Evolutionary conservation across 805 yeast genomes (phyloP), one percentile per base, ranked within the genome.

Genomic region (Suhomyces sp.): DNA sequence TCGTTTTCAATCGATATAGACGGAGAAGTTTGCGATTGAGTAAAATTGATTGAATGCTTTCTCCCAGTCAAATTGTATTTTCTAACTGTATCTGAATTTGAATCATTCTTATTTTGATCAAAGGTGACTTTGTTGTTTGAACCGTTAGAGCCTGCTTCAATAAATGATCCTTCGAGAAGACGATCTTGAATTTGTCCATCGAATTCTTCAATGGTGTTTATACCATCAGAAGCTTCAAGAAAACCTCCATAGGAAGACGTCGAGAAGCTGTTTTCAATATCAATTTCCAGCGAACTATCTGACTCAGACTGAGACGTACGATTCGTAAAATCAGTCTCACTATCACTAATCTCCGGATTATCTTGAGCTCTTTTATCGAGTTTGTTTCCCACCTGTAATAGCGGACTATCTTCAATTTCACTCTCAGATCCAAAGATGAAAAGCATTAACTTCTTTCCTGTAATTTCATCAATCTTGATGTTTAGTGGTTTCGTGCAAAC

Each of bases 381-480:
- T 15, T 33, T 35, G 9, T 32, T 36, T 25, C 37, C 29, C 19
- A 35, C 19, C 3, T 39, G 22, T 16, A 30, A 40, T 19, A 50
- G 32, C 7, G 59, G 58, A 35, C 52, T 50, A 7, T 54, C 56
- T n/a, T 50, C 51, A 4, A 45, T 28, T 12, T 43, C 46, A 6
- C 41, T 45, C 17, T 58, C 59, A 5, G 58, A 34, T 27, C 58
- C 59, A 48, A 68, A 67, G 13, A 67, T 51, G 33, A 56, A 68
- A 26, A 49, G 44, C 61, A 64, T 56, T 40, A 68, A 53, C 48
- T 54, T 62, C 35, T 53, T 53, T 6, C 71, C 70, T 31, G 70
- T 66, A 32, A 46, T 46, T 44, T 66, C 67, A 39, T 68, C 74
- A 10, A 68, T 33, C 33, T 58, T 57, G 34, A 68, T 46, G 29